These are phyloP conservation scores for Viridothelium virens DNA, from an alignment of 495 filamentous ascomycete genomes.

Conservation along the genomic window DNA sequence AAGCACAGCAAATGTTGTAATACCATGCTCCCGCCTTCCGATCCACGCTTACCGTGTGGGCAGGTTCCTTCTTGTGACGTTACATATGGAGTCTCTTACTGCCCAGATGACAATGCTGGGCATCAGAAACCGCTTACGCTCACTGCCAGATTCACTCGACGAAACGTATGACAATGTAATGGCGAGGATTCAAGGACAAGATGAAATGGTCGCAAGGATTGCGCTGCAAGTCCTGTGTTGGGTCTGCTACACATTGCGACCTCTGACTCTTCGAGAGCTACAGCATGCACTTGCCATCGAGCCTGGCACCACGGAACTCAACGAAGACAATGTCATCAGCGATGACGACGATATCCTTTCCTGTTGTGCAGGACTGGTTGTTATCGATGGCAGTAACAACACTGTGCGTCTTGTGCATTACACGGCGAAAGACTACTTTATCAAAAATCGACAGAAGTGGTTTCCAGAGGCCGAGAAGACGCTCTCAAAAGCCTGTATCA, in stretches of 20 bases:
- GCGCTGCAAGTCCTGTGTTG: constrained; percentile 21
- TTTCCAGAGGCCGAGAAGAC: constrained; percentile 15
- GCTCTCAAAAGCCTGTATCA: constrained; percentile 18
- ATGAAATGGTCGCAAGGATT: background rate
- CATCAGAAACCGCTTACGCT: constrained; percentile 7
- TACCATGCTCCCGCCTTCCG: background rate
- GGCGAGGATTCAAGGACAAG: constrained; percentile 12
- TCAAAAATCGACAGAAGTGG: background rate
- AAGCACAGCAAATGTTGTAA: background rate
- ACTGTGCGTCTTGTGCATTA: constrained; percentile 26
- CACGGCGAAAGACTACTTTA: constrained; percentile 24
- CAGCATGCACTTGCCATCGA: constrained; percentile 28
- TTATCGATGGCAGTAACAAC: constrained; percentile 18
- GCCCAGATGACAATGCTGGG: constrained; percentile 14
- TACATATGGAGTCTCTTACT: constrained; percentile 16
- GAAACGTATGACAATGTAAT: constrained; percentile 14
- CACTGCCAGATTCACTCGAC: constrained; percentile 11
- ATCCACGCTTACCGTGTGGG: background rate
- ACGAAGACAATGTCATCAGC: constrained; percentile 20
- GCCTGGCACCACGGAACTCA: constrained; percentile 17
- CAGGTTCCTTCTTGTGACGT: constrained; percentile 16
- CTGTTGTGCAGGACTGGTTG: constrained; percentile 27
- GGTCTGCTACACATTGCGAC: constrained; percentile 22
- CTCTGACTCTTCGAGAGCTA: constrained; percentile 18
- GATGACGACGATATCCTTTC: constrained; percentile 16